These are phyloP conservation scores for Vitis riparia DNA, from an alignment of 164 flowering plant genomes.

Conservation along the genomic window DNA sequence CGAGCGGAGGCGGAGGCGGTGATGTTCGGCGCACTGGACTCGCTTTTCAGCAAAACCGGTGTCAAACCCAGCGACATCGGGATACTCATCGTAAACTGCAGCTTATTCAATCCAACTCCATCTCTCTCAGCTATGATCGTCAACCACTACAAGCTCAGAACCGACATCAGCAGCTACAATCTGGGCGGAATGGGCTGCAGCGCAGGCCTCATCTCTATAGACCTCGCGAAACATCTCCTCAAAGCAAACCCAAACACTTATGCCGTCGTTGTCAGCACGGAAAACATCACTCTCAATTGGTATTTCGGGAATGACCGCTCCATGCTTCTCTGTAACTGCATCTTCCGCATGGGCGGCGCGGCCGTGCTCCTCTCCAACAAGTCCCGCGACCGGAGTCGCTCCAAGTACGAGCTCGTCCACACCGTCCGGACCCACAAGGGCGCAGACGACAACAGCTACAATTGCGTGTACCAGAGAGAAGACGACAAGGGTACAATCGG, in stretches of 20 bases:
- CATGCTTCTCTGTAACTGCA: conserved; percentile 84
- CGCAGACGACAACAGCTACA: conserved; percentile 58
- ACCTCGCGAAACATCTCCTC: conserved; percentile 71
- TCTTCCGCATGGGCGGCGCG: conserved; percentile 93
- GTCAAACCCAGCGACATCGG: conserved; percentile 54
- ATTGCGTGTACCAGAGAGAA: conserved; percentile 78
- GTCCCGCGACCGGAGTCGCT: conserved; percentile 35
- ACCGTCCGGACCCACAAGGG: conserved; percentile 84
- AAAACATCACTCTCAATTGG: conserved; percentile 80
- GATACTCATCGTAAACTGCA: conserved; percentile 78
- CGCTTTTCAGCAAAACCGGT: conserved; percentile 64
- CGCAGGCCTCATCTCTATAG: conserved; percentile 79
- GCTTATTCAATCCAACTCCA: conserved; percentile 84
- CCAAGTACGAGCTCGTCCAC: conserved; percentile 75
- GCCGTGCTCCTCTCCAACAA: conserved; percentile 78
- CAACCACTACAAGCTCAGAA: conserved; percentile 75
- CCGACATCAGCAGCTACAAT: conserved; percentile 69
- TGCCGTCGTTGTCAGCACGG: conserved; percentile 81
- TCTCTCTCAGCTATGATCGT: conserved; percentile 89
- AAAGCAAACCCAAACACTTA: conserved; percentile 53
- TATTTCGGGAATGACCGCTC: conserved; percentile 79
- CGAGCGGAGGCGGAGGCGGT: conserved; percentile 79
- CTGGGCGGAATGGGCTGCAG: conserved; percentile 96
- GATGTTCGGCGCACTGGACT: conserved; percentile 75
- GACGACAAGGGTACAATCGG: conserved; percentile 65